Evolutionary conservation across 371 early-diverging fungal genomes (phyloP).

Genomic region (Funneliformis caledonium): DNA sequence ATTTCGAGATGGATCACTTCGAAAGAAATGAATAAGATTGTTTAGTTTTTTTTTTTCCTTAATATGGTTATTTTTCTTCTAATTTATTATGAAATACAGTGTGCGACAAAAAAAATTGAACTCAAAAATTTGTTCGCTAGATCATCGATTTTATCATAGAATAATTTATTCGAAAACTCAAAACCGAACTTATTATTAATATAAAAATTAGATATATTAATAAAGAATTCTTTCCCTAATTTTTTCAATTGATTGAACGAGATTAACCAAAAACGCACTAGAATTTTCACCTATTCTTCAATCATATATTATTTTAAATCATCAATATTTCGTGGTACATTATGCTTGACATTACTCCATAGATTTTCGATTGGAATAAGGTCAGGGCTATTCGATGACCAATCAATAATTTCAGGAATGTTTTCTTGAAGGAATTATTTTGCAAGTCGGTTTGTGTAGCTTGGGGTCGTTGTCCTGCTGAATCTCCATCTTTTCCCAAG

Average conservation of each 20-base stretch:
- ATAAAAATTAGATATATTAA: too few species aligned
- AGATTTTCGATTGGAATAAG: neutral
- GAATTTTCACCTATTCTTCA: neutral
- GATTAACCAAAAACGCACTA: neutral
- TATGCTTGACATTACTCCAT: neutral
- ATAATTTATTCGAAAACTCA: too few species aligned
- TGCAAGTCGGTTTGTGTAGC: neutral
- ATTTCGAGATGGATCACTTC: too few species aligned
- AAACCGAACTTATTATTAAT: too few species aligned
- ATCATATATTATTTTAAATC: slow-evolving; percentile 14
- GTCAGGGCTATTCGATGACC: neutral
- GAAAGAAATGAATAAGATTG: too few species aligned
- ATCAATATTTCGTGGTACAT: neutral
- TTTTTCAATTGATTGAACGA: neutral
- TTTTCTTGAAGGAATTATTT: neutral
- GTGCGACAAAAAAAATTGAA: too few species aligned
- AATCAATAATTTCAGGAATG: neutral
- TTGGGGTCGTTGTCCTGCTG: neutral
- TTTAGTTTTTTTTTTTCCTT: too few species aligned
- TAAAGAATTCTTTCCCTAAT: neutral
- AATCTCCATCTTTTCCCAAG: neutral
- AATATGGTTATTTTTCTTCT: too few species aligned
- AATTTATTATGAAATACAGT: too few species aligned
- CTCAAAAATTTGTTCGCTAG: too few species aligned
- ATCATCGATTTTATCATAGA: too few species aligned